Conservation (phyloP, 441 rosid species). For the Populus hybrid region DNA sequence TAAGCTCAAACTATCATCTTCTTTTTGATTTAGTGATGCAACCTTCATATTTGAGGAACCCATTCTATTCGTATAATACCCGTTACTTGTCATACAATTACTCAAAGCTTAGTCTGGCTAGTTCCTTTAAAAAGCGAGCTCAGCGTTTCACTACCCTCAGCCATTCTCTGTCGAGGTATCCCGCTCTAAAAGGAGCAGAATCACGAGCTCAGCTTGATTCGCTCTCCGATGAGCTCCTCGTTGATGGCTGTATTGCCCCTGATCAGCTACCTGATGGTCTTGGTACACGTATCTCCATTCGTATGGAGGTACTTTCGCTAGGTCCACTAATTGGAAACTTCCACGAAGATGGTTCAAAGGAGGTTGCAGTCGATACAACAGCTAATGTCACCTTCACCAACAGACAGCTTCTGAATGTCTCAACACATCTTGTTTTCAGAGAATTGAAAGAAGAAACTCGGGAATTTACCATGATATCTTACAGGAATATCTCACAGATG, state of each 20-base stretch:
- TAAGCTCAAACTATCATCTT: not conserved
- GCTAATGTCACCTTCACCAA: not conserved
- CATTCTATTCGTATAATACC: not conserved
- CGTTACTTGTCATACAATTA: conserved; percentile 1
- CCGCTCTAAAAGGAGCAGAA: not conserved
- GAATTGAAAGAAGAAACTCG: not conserved
- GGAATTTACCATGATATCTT: not conserved
- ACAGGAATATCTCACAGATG: not conserved
- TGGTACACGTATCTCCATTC: not conserved
- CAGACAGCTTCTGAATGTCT: conserved; percentile 20
- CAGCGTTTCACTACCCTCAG: not conserved
- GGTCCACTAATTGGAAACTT: conserved; percentile 16
- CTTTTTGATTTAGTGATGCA: not conserved
- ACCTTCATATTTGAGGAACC: not conserved
- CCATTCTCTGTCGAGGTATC: not conserved
- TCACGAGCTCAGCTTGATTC: not conserved
- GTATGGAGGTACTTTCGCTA: conserved; percentile 14
- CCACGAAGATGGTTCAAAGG: not conserved
- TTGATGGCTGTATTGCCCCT: not conserved
- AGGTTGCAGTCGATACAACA: not conserved
- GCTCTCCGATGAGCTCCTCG: not conserved
- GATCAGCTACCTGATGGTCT: not conserved
- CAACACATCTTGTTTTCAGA: conserved; percentile 9
- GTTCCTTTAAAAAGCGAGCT: not conserved
- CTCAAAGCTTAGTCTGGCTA: not conserved